Base-by-base conservation (phyloP, 106 monocot genomes). In the Dioscorea alata region DNA sequence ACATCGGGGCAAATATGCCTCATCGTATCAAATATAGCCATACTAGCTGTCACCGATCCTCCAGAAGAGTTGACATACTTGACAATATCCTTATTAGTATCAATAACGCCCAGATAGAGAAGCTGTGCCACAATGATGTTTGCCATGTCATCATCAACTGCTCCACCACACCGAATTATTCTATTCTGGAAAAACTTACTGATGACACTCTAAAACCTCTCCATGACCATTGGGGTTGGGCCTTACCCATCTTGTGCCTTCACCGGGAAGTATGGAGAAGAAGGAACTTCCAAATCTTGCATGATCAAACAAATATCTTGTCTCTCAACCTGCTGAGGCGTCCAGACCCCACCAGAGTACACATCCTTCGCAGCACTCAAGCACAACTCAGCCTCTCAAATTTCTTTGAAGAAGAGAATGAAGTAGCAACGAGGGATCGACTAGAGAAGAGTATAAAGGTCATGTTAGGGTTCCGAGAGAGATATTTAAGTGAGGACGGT, bases 1-100 rank as follows among this genome's bases (percentile, higher is more conserved):
- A 99, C 89, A 78, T 92, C 79, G 48, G 92, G 89, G 28, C 97
- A 64, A 21, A 99, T 99, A 67, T 99, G 97, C 75, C 86, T 87
- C 89, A 99, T 99, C 8, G 97, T 99, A 67, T 99, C 97, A 61
- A 99, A 99, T 68, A 99, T 76, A 4, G 97, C 92, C 97, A 99
- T 99, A 20, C 97, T 92, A 73, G 92, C 97, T 60, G 97, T 99
- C 48, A 99, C 97, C 12, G 97, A 99, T 32, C 97, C 97, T 75
- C 97, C 97, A 23, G 97, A 92, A 56, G 97, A 99, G 70, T 99
- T 99, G 59, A 99, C 85, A 75, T 99, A 99, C 97, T 92, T 92
- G 65, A 99, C 59, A 66, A 99, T 99, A 83, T 99, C 97, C 96
- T 92, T 96, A 6, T 69, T 87, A 52, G 91, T 92, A 84, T 96